phyloP scores from a whole-genome alignment of 163 green algal species.

The Trebouxiophyceae sp. region DNA sequence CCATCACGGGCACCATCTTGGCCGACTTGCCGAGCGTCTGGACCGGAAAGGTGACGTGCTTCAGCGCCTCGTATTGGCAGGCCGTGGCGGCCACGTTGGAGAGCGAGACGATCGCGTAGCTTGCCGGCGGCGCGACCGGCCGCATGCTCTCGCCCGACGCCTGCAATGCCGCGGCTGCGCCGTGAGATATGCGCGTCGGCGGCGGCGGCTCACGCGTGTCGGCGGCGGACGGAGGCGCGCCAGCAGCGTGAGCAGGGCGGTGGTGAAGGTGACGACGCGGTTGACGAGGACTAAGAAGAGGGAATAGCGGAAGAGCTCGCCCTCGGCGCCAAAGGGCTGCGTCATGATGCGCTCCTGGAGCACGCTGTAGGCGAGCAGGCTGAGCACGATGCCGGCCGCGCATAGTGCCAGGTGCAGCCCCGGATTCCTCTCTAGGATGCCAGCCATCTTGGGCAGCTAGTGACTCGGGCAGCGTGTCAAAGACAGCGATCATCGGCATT shows the following conservation, averaged over 20 bases:
- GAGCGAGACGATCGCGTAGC: constrained; percentile 64
- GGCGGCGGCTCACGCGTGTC: not conserved
- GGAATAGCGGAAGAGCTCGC: constrained; percentile 69
- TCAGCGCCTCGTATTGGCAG: constrained; percentile 98
- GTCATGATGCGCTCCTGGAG: constrained; percentile 94
- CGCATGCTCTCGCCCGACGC: constrained; percentile 35
- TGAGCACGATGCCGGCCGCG: constrained; percentile 71
- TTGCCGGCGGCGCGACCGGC: constrained; percentile 65
- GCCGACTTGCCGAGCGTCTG: constrained; percentile 93
- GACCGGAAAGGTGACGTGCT: constrained; percentile 91
- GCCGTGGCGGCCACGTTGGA: constrained; percentile 87
- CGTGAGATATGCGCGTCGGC: not conserved
- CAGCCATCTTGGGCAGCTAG: too few species aligned
- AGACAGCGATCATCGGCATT: too few species aligned
- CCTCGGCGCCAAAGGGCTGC: constrained; percentile 62
- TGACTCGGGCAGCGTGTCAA: too few species aligned
- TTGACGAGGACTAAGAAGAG: constrained; percentile 95
- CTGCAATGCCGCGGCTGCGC: constrained; percentile 24
- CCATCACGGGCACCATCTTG: constrained; percentile 95
- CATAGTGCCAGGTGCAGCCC: constrained; percentile 51
- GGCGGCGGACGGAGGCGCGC: not conserved
- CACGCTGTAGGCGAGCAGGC: constrained; percentile 76
- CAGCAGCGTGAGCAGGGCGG: too few species aligned
- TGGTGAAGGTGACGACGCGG: constrained; percentile 59
- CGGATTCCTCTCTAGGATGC: too few species aligned